Conservation (phyloP, 805 yeast species). For the Candida ascalaphidarum region DNA sequence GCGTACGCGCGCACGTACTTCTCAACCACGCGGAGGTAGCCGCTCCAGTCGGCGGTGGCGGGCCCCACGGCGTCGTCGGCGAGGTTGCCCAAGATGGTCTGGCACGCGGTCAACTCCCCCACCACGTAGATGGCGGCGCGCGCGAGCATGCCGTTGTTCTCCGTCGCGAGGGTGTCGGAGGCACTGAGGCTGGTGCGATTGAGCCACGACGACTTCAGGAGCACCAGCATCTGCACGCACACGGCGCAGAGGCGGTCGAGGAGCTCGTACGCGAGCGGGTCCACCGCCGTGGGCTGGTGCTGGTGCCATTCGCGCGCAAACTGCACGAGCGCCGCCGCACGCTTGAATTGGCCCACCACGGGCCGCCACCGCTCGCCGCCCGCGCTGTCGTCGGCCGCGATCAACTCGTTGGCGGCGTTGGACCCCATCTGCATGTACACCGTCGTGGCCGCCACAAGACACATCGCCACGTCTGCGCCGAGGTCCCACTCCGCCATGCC, state of each 20-base stretch:
- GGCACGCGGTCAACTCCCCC: conserved; percentile 21
- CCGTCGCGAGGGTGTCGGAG: conserved; percentile 4
- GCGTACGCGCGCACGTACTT: conserved; percentile 34
- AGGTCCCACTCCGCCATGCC: too few species aligned
- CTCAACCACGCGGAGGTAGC: conserved; percentile 20
- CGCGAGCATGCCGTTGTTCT: conserved; percentile 33
- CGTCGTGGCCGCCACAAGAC: conserved; percentile 15
- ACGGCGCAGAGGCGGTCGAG: conserved; percentile 17
- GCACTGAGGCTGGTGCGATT: conserved; percentile 13
- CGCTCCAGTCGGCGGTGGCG: conserved; percentile 15
- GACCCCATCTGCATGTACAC: conserved; percentile 25
- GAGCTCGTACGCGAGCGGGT: too few species aligned
- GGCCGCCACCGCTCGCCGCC: too few species aligned
- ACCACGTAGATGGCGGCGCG: conserved; percentile 34
- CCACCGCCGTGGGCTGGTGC: too few species aligned
- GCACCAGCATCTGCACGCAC: conserved; percentile 29
- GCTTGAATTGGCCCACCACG: too few species aligned
- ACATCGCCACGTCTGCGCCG: conserved; percentile 19
- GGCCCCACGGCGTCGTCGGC: conserved; percentile 1
- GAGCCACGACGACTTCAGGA: conserved; percentile 30
- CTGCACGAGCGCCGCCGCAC: too few species aligned
- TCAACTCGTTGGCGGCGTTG: conserved; percentile 24
- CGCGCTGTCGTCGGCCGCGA: conserved; percentile 14
- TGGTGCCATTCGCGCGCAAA: too few species aligned
- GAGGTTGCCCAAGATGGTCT: conserved; percentile 10